Evolutionary conservation across 768 basidiomycete species (phyloP), one percentile per base, ranked within the genome.

Genomic region (Pholiota molesta): DNA sequence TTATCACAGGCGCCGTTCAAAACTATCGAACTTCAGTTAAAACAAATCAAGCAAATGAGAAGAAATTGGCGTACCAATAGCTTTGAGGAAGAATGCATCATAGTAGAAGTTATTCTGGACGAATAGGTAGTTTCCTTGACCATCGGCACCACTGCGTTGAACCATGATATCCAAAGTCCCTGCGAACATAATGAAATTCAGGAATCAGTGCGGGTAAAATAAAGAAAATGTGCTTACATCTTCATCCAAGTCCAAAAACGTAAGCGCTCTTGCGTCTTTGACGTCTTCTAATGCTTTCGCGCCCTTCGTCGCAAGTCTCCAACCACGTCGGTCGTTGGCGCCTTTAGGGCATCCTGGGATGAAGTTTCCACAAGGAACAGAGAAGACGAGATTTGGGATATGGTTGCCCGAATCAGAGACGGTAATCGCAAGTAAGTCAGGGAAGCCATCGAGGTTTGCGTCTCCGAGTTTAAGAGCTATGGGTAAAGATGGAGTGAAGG

Each of bases 41-140:
- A 29, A 8, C 31, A 14, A 14, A 19, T 14, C 7, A 4, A 8
- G 14, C 33, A 45, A 37, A n/a, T 37, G 23, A 35, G 31, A 19
- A 7, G 40, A 42, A 57, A 31, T 31, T 10, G 23, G 75, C 87
- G 47, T 45, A 97, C 96, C 90, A 45, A 95, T 92, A 2, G 97
- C 94, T 71, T 98, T 98, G 56, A 99, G 81, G 85, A 99, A 99
- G 80, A 99, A 99, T 0, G 97, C 97, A 66, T 99, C 97, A 71
- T 95, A 95, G 69, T 97, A 99, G 69, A 96, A 93, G 73, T 98
- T 99, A 71, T 99, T 99, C 76, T 97, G 95, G 52, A 99, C 79
- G 70, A 99, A 97, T 5, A 86, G 69, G 17, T 93, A 76, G 42
- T 82, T 86, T 14, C 90, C 89, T 47, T 73, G 68, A 2, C 84